Evolutionary conservation across 768 basidiomycete species (phyloP).

Genomic region (Lactifluus pinguis): DNA sequence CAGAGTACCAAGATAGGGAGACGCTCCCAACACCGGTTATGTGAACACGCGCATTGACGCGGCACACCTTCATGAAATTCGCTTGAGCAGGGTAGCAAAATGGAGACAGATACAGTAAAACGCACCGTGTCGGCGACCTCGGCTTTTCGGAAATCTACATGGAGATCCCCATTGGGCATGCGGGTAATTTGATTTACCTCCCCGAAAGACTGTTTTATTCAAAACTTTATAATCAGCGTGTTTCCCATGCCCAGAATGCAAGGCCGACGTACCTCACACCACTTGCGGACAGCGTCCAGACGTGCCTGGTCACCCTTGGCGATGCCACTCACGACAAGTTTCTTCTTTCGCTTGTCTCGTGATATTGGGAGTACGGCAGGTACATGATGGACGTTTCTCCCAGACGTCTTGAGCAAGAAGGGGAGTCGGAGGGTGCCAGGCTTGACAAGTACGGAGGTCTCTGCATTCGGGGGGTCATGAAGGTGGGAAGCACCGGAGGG

Average conservation of each 20-base stretch:
- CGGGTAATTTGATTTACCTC: constrained; percentile 64
- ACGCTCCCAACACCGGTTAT: constrained; percentile 74
- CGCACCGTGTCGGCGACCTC: constrained; percentile 77
- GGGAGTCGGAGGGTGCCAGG: constrained; percentile 28
- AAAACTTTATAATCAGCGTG: constrained; percentile 8
- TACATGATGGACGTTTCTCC: constrained; percentile 17
- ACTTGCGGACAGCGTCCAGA: constrained; percentile 58
- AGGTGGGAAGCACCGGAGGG: constrained; percentile 34
- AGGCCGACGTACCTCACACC: constrained; percentile 57
- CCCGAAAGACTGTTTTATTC: constrained; percentile 39
- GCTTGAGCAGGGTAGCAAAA: constrained; percentile 10
- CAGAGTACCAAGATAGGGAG: constrained; percentile 63
- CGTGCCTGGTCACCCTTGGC: constrained; percentile 48
- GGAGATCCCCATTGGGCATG: constrained; percentile 71
- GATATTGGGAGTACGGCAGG: constrained; percentile 22
- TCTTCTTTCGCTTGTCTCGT: constrained; percentile 47
- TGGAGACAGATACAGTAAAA: constrained; percentile 8
- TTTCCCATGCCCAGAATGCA: constrained; percentile 12
- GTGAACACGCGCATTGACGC: constrained; percentile 63
- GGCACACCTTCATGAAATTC: constrained; percentile 49
- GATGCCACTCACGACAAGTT: constrained; percentile 64
- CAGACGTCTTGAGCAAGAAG: constrained; percentile 23
- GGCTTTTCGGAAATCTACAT: constrained; percentile 61
- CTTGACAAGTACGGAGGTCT: constrained; percentile 20
- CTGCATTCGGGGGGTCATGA: constrained; percentile 28